Conservation (phyloP, 371 early-diverging fungal species). For the Haplosporangium sp. region DNA sequence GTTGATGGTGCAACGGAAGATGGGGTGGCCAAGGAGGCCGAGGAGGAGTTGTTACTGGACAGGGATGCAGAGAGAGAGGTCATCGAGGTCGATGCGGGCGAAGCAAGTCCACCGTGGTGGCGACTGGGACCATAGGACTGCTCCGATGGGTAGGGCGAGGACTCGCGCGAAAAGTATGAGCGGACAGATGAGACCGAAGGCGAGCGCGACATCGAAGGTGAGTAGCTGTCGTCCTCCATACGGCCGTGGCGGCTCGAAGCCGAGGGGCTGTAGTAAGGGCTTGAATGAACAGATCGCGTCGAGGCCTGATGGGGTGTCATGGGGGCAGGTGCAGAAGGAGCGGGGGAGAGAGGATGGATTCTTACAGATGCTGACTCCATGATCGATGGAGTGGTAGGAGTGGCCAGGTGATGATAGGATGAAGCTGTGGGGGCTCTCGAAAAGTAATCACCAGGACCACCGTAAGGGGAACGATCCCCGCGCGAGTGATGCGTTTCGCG, state of each 20-base stretch:
- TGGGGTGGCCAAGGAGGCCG: background rate
- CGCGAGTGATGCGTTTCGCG: constrained; percentile 19
- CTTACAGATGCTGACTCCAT: constrained; percentile 9
- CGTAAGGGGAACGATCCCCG: constrained; percentile 24
- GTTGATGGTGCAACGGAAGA: background rate
- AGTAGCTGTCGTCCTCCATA: constrained; percentile 26
- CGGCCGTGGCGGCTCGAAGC: constrained; percentile 6
- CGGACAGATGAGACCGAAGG: constrained; percentile 34
- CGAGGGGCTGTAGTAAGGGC: constrained; percentile 15
- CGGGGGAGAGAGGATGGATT: constrained; percentile 18
- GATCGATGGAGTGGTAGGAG: constrained; percentile 21
- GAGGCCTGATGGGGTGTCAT: constrained; percentile 25
- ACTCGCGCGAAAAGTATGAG: constrained; percentile 19
- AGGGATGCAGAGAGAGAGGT: constrained; percentile 4
- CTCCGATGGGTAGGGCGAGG: constrained; percentile 23
- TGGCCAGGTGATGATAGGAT: constrained; percentile 20
- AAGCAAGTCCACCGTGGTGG: constrained; percentile 14
- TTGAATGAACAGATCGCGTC: constrained; percentile 18
- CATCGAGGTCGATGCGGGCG: constrained; percentile 25
- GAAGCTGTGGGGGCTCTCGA: constrained; percentile 30
- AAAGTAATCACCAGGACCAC: constrained; percentile 41
- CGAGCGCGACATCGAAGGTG: constrained; percentile 22
- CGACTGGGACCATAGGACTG: background rate
- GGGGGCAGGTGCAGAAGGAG: background rate
- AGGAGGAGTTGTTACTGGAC: constrained; percentile 9